Base-by-base conservation (phyloP, 1,284 basidiomycete species). In the Leucoagaricus sp. region DNA sequence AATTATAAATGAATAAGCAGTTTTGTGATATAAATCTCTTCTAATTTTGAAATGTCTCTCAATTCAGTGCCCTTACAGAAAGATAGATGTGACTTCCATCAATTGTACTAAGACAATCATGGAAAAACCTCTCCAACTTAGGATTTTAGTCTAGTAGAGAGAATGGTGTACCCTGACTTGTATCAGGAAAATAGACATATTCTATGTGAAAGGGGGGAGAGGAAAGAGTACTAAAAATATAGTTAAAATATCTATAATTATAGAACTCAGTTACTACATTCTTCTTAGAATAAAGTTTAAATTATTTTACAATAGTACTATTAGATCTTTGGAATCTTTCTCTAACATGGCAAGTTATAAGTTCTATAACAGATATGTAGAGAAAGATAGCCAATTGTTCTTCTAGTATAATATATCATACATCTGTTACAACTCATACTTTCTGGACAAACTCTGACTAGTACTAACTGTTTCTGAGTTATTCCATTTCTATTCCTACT, bases 341-440 rank as follows among this genome's bases (percentile, higher is more conserved):
- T 17, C 65, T 67, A 55, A 65, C 53, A 62, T 69, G 61, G 3
- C 54, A 40, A 25, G 65, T 56, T 21, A 60, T 53, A 26, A 68
- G 44, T 2, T 67, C 69, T 31, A 65, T 68, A 7, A 67, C 62
- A 55, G 60, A 68, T 2, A 55, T 60, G 49, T 71, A 68, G 2
- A 72, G 59, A 58, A 69, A 71, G 26, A 72, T 70, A 4, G 67
- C 65, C 1, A 66, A 44, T 46, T 70, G 62, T 46, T 70, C 67
- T 29, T 68, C 60, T 4, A 69, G 40, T 25, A 51, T 61, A 10
- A 70, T 55, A 54, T 28, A 13, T 33, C 31, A 7, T 33, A 12
- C 6, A n/a, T n/a, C n/a, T n/a, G n/a, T n/a, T n/a, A n/a, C n/a
- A n/a, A n/a, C n/a, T n/a, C n/a, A n/a, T n/a, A n/a, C n/a, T n/a